Base-by-base conservation (phyloP, 805 yeast genomes). In the Ogataea philodendri region DNA sequence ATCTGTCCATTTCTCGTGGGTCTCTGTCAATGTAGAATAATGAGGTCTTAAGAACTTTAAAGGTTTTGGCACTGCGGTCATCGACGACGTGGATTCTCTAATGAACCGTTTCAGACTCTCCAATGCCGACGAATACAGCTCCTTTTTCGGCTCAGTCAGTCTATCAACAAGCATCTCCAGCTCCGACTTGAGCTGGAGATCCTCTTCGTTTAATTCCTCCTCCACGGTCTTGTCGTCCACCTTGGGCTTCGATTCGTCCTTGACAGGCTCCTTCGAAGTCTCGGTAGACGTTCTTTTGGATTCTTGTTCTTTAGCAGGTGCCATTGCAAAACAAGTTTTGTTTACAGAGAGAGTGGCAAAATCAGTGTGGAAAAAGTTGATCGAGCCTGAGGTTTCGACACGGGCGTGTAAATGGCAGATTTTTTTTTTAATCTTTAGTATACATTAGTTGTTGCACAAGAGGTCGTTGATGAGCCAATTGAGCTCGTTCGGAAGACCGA, bases 31-130 rank as follows among this genome's bases (percentile, higher is more conserved):
- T n/a, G 70, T 53, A 14, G 81, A 79, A 57, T 81, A 93, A 54
- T 79, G 85, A 6, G 97, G 96, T 54, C 96, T 78, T 46, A 93
- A 72, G 59, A 93, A 93, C 67, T 93, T 94, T 65, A 93, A 75
- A 5, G 99, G 99, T 63, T 93, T 93, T 23, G 99, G 99, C 33
- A 93, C 98, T 3, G 99, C 99, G 2, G 98, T 93, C 97, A 93
- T 93, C 7, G 97, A 89, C 23, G 96, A 85, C 3, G 99, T 93
- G 9, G 97, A 84, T 37, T 93, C 94, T 48, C 86, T 78, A 52
- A 93, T 89, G 51, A 77, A 77, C 31, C 71, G 74, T 55, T 87
- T 88, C 60, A 93, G 72, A 34, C 80, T 70, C 26, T 71, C 70
- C 49, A 93, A 70, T n/a, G 87, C 73, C 9, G 76, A 65, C 22